Evolutionary conservation across 2,329 filamentous ascomycete species (phyloP).

Genomic region (Paracamarosporium sp.): DNA sequence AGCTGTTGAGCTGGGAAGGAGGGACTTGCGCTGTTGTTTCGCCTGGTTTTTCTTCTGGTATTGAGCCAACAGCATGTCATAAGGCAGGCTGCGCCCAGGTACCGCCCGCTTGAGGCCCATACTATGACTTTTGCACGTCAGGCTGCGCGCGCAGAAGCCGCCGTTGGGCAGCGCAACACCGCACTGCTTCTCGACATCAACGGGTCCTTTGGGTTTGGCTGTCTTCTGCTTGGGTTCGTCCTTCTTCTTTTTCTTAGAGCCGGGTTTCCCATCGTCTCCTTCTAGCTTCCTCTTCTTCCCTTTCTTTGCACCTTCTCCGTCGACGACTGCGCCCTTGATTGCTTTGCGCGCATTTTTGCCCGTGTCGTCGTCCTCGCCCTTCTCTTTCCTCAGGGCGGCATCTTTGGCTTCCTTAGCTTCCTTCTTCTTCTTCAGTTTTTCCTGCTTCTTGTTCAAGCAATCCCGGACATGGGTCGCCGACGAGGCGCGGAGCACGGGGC

Average conservation of each 20-base stretch:
- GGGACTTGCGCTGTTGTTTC: slow-evolving; percentile 85
- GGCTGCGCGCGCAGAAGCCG: slow-evolving; percentile 82
- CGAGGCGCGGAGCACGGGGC: slow-evolving; percentile 77
- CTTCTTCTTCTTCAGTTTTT: slow-evolving; percentile 66
- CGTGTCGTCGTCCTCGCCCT: slow-evolving; percentile 52
- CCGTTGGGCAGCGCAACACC: slow-evolving; percentile 87
- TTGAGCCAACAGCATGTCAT: slow-evolving; percentile 80
- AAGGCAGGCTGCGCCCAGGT: slow-evolving; percentile 83
- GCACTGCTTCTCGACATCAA: slow-evolving; percentile 93
- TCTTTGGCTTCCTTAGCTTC: slow-evolving; percentile 67
- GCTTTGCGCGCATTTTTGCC: slow-evolving; percentile 50
- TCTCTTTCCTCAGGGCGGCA: slow-evolving; percentile 55
- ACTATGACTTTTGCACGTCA: slow-evolving; percentile 94
- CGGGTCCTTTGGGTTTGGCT: slow-evolving; percentile 87
- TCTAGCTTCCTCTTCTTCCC: slow-evolving; percentile 57
- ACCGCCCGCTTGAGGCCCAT: slow-evolving; percentile 94
- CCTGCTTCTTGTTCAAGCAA: slow-evolving; percentile 82
- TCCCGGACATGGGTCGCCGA: slow-evolving; percentile 81
- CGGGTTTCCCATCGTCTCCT: slow-evolving; percentile 77
- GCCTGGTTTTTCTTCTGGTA: slow-evolving; percentile 95
- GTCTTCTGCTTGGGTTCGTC: slow-evolving; percentile 85
- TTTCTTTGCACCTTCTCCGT: slow-evolving; percentile 49
- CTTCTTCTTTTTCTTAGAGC: slow-evolving; percentile 88
- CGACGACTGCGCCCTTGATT: slow-evolving; percentile 45
- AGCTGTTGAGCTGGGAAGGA: not conserved